Conservation (phyloP, 345 rosid genomes). For the Lepidium aucheri region DNA sequence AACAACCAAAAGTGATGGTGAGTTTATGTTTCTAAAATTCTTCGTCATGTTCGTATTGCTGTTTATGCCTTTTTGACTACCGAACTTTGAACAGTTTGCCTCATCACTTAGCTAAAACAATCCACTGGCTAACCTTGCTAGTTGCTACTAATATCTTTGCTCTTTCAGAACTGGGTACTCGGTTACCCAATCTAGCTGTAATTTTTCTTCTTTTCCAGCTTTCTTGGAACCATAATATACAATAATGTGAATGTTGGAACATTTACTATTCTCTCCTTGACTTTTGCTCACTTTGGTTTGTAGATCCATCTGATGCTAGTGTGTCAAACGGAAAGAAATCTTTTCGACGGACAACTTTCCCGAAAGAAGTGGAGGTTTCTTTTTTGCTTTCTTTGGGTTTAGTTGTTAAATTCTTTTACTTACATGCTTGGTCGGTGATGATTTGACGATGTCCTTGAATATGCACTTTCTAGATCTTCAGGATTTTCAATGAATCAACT, state of each 20-base stretch:
- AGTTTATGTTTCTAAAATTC: constrained; percentile 7
- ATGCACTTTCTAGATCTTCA: constrained; percentile 1
- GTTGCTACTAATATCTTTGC: neutral
- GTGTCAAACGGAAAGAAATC: constrained; percentile 33
- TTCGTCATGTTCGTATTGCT: neutral
- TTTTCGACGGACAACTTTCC: constrained; percentile 46
- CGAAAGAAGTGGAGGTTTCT: constrained; percentile 69
- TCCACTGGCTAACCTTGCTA: neutral
- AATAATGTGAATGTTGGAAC: neutral
- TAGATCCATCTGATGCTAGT: constrained; percentile 32
- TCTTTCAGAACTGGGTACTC: neutral
- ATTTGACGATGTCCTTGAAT: neutral
- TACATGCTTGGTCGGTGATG: neutral
- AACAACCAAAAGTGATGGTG: constrained; percentile 46
- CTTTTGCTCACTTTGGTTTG: neutral
- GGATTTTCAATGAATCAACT: constrained; percentile 6
- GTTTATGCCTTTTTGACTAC: neutral
- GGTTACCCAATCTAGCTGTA: neutral
- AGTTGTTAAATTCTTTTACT: neutral
- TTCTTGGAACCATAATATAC: neutral
- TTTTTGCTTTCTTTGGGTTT: constrained; percentile 1
- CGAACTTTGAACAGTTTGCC: neutral
- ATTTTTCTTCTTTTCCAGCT: neutral
- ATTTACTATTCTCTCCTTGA: neutral
- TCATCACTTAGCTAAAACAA: neutral